These are phyloP conservation scores for Coniochaeta sp. DNA, from an alignment of 2,329 filamentous ascomycete species.

Conservation along the genomic window DNA sequence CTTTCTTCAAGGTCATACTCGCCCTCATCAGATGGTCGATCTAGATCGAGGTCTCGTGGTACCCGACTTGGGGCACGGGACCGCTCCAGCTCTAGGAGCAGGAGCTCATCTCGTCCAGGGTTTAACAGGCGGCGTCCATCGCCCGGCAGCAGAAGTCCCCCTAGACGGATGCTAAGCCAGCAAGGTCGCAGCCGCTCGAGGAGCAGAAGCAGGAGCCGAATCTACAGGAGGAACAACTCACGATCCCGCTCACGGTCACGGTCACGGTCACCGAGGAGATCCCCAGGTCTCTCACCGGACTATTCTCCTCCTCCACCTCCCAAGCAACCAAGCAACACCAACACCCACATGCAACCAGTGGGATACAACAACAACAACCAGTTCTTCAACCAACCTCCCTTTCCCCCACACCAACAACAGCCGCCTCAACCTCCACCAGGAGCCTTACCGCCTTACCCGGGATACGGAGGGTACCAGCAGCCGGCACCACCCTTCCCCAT, in stretches of 20 bases:
- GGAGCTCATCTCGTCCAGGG: constrained; percentile 25
- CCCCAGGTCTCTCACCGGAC: constrained; percentile 11
- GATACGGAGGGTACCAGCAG: constrained; percentile 14
- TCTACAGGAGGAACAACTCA: constrained; percentile 18
- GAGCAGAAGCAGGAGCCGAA: constrained; percentile 10
- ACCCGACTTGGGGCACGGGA: constrained; percentile 5
- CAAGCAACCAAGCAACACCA: not conserved
- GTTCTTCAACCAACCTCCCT: not conserved
- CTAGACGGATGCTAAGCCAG: constrained; percentile 12
- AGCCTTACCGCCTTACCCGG: constrained; percentile 11
- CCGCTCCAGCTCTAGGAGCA: constrained; percentile 16
- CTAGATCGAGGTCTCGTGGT: constrained; percentile 11
- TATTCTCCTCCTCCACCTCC: constrained; percentile 6
- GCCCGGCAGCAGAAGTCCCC: not conserved
- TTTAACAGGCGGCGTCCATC: constrained; percentile 27
- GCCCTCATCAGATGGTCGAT: constrained; percentile 8
- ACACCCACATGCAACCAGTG: not conserved
- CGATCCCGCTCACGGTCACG: constrained; percentile 14
- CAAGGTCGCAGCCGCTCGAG: constrained; percentile 20
- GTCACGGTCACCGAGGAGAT: constrained; percentile 15
- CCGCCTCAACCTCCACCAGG: constrained; percentile 8
- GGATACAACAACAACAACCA: not conserved
- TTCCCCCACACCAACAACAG: constrained; percentile 1
- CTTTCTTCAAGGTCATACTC: constrained; percentile 19
- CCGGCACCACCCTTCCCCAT: constrained; percentile 17